These are phyloP conservation scores for Datisca glomerata DNA, from an alignment of 306 rosid genomes.

Conservation along the genomic window DNA sequence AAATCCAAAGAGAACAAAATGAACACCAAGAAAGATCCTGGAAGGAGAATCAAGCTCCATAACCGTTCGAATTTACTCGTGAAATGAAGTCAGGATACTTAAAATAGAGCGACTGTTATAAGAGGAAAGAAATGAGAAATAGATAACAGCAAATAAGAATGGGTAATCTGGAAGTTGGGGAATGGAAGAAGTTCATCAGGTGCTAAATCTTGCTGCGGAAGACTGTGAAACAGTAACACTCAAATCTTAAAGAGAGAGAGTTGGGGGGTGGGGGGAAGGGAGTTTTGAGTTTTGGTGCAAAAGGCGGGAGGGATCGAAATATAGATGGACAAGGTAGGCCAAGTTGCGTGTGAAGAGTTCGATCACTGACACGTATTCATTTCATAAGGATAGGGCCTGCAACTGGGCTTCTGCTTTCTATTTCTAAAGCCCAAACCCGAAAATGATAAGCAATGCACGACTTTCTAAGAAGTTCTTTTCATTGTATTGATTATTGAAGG, in stretches of 20 bases:
- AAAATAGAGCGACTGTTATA: neutral
- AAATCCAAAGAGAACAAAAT: slow-evolving; percentile 58
- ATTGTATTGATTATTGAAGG: too few species aligned
- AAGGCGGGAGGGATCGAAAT: slow-evolving; percentile 25
- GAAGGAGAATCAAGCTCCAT: slow-evolving; percentile 27
- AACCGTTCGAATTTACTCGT: slow-evolving; percentile 13
- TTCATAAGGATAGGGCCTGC: too few species aligned
- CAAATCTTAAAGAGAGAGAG: neutral
- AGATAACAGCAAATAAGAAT: neutral
- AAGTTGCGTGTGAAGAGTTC: too few species aligned
- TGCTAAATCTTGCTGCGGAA: slow-evolving; percentile 23
- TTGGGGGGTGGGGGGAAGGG: slow-evolving; percentile 10
- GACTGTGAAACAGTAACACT: slow-evolving; percentile 5
- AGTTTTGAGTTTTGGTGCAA: slow-evolving; percentile 2
- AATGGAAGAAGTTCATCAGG: neutral
- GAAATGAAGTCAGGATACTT: neutral
- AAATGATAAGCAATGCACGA: too few species aligned
- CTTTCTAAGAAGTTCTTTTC: too few species aligned
- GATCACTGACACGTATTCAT: too few species aligned
- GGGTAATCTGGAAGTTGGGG: neutral
- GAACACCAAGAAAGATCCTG: slow-evolving; percentile 42
- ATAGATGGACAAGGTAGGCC: too few species aligned
- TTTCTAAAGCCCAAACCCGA: too few species aligned
- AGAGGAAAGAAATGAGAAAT: neutral
- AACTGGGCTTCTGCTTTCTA: too few species aligned